phyloP scores from a whole-genome alignment of 2,329 filamentous ascomycete species.

The Sarocladium kiliense region DNA sequence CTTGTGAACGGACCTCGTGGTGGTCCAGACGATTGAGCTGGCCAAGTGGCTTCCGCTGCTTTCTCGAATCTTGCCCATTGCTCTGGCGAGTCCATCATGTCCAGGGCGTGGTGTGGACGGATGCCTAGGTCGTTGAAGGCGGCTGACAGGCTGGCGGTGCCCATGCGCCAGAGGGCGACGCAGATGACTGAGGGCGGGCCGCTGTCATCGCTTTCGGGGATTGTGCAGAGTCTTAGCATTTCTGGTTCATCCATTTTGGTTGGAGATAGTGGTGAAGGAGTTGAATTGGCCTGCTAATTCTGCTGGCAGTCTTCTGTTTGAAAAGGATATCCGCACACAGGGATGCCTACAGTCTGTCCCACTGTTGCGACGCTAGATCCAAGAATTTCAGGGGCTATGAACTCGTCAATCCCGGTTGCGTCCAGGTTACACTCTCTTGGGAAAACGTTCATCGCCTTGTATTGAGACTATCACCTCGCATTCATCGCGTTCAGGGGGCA shows the following conservation, averaged over 20 bases:
- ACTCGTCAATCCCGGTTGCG: no score
- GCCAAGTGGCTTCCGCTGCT: not conserved
- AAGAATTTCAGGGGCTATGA: no score
- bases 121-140: not conserved
- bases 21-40: not conserved
- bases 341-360: no score
- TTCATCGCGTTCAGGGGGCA: no score
- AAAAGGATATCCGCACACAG: no score
- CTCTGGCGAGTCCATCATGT: not conserved
- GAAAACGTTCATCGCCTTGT: no score
- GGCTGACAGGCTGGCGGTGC: not conserved
- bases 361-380: no score
- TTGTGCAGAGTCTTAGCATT: not conserved
- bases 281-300: no score
- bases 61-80: not conserved
- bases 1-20: slow-evolving; percentile 2
- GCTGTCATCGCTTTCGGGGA: not conserved
- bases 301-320: no score
- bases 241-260: not conserved
- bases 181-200: not conserved
- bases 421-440: no score
- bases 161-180: not conserved
- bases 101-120: not conserved
- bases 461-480: no score
- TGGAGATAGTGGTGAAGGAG: not conserved